These are phyloP conservation scores for Termitomyces sp. DNA, from an alignment of 768 basidiomycete genomes.

Conservation along the genomic window DNA sequence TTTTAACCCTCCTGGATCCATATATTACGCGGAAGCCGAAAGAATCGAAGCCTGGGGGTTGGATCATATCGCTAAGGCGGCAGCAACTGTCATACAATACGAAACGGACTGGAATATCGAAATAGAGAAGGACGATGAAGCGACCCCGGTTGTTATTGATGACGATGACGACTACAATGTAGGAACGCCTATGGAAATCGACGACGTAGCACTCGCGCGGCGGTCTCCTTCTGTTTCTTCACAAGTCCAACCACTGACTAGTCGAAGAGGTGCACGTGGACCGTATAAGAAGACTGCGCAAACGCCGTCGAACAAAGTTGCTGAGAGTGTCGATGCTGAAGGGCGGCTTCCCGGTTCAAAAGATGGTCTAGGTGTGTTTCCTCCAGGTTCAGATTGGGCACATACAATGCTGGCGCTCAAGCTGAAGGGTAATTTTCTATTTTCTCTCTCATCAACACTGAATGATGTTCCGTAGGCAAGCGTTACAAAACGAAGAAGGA, in stretches of 20 bases:
- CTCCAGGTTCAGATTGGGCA: constrained; percentile 68
- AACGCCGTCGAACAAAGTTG: constrained; percentile 19
- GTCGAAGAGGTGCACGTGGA: constrained; percentile 44
- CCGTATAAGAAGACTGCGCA: constrained; percentile 44
- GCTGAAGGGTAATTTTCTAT: constrained; percentile 52
- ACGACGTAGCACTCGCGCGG: constrained; percentile 32
- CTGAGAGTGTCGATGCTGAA: constrained; percentile 59
- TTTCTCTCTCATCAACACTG: neutral
- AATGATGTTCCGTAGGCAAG: constrained; percentile 44
- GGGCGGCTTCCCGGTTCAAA: constrained; percentile 74
- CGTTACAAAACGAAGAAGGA: constrained; percentile 81
- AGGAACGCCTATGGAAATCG: constrained; percentile 43
- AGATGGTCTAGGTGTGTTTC: constrained; percentile 73
- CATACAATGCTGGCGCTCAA: constrained; percentile 69
- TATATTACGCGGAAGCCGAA: constrained; percentile 74
- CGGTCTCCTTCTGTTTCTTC: constrained; percentile 46
- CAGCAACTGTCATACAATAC: constrained; percentile 73
- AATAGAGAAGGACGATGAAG: constrained; percentile 62
- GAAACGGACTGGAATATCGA: constrained; percentile 86
- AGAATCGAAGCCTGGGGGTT: constrained; percentile 66
- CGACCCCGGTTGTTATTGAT: constrained; percentile 32
- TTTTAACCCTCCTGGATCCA: constrained; percentile 72
- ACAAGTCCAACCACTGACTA: constrained; percentile 31
- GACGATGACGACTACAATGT: constrained; percentile 32
- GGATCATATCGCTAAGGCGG: constrained; percentile 69